These are phyloP conservation scores for Zostera marina DNA, from an alignment of 116 monocot genomes.

Conservation along the genomic window DNA sequence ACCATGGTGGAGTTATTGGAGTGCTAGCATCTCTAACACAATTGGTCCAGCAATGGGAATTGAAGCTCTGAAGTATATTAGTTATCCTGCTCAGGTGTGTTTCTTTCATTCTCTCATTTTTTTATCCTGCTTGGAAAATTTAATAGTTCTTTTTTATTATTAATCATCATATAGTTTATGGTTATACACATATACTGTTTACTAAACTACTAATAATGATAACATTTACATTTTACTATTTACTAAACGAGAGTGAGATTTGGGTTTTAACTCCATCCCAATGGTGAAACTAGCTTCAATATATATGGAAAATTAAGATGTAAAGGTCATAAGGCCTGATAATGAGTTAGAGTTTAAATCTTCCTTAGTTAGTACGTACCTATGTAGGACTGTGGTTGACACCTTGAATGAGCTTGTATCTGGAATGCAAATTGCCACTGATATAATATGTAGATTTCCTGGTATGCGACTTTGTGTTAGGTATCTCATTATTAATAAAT, in stretches of 20 bases:
- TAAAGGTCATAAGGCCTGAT: too few species aligned
- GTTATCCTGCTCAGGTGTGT: conserved; percentile 86
- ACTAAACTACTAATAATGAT: too few species aligned
- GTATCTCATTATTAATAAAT: not conserved
- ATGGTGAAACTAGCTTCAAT: too few species aligned
- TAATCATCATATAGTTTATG: too few species aligned
- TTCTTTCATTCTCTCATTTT: not conserved
- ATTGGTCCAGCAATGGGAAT: conserved; percentile 97
- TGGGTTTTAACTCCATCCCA: too few species aligned
- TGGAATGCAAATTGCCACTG: conserved; percentile 98
- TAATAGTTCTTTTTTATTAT: not conserved
- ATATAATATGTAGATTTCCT: conserved; percentile 97
- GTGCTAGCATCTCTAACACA: conserved; percentile 84
- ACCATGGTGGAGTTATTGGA: conserved; percentile 80
- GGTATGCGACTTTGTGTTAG: too few species aligned
- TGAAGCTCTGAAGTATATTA: conserved; percentile 90
- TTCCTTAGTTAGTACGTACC: too few species aligned
- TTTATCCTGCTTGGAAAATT: not conserved
- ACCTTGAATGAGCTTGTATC: conserved; percentile 76
- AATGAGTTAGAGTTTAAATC: too few species aligned
- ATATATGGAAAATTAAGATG: too few species aligned
- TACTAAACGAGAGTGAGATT: too few species aligned
- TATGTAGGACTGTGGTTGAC: conserved; percentile 81
- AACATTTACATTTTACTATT: too few species aligned
- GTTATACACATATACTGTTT: too few species aligned